Base-by-base conservation (phyloP, 345 rosid genomes). In the Rubroshorea leprosula region DNA sequence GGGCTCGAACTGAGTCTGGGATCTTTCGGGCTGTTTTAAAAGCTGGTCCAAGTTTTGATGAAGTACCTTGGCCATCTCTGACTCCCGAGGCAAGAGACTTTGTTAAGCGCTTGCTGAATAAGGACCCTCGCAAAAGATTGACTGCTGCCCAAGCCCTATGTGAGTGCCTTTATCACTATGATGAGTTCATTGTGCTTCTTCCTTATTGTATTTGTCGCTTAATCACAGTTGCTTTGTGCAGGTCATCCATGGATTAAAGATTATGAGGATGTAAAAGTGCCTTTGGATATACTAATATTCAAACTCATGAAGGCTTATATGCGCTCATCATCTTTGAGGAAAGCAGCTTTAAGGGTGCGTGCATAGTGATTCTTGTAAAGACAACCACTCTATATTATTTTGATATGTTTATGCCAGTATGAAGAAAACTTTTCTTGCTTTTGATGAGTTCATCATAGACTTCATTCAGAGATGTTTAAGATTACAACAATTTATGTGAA, bases 1-100 rank as follows among this genome's bases (percentile, higher is more conserved):
- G 99, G 97, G 94, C 99, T 9, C 82, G 88, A 55, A 89, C 86
- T 0, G 97, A 93, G 75, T 89, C 99, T 6, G 97, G 99, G 51
- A 89, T 93, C 73, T 93, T 93, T 55, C 82, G 91, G 50, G 86
- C 96, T 62, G 96, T 93, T 74, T 63, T 89, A 65, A 93, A 89
- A 76, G 94, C 94, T 61, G 97, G 89, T 74, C 99, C 97, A 13
- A 72, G 83, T 75, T 89, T 93, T 58, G 94, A 87, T 21, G 99
- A 89, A 60, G 71, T 76, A 35, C 97, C 99, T 44, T 93, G 99
- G 97, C 89, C 97, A 61, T 76, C 91, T 64, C 61, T 89, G 48
- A 80, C 99, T 61, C 72, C 84, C 4, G 99, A 89, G 72, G 96
- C 90, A 22, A 83, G 80, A 75, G 97, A 87, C 71, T 93, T 93